Evolutionary conservation across 768 basidiomycete genomes (phyloP).

Genomic region (Dendrothele bispora): DNA sequence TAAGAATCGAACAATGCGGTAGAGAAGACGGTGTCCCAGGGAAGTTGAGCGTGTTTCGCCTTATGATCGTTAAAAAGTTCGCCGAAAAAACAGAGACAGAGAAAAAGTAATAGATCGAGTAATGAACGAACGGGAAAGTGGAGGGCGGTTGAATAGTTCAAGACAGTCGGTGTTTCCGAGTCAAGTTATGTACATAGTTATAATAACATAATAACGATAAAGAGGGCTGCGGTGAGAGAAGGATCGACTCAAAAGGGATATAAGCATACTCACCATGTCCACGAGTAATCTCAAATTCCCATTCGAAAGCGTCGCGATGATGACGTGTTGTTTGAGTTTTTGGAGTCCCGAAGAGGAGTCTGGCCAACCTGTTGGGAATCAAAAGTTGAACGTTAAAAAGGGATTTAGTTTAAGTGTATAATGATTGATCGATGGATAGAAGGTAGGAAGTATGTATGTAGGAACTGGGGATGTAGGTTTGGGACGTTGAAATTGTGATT

Average conservation of each 20-base stretch:
- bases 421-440: neutral
- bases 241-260: neutral
- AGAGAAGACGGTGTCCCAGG: slow-evolving; percentile 66
- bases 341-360: slow-evolving; percentile 51
- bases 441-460: neutral
- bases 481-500: neutral
- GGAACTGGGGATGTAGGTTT: neutral
- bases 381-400: neutral
- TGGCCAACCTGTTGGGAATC: slow-evolving; percentile 53
- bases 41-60: slow-evolving; percentile 62
- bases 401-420: too few relatives aligned
- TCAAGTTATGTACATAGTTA: too few relatives aligned
- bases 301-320: slow-evolving; percentile 60
- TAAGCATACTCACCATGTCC: slow-evolving; percentile 51
- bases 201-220: too few relatives aligned
- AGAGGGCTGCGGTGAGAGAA: neutral
- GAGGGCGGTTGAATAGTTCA: too few relatives aligned
- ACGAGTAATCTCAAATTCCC: slow-evolving; percentile 61
- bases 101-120: neutral
- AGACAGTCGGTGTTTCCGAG: too few relatives aligned
- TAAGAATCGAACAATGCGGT: slow-evolving; percentile 59
- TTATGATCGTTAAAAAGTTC: too few relatives aligned
- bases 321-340: slow-evolving; percentile 47
- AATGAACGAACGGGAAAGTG: neutral
- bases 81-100: neutral